A percentile compares a stretch with the other conserved stretches of the same genome.
These are phyloP conservation scores for Hawksworthiomyces lignivorus DNA, from an alignment of 2,329 filamentous ascomycete genomes.

Conservation along the genomic window DNA sequence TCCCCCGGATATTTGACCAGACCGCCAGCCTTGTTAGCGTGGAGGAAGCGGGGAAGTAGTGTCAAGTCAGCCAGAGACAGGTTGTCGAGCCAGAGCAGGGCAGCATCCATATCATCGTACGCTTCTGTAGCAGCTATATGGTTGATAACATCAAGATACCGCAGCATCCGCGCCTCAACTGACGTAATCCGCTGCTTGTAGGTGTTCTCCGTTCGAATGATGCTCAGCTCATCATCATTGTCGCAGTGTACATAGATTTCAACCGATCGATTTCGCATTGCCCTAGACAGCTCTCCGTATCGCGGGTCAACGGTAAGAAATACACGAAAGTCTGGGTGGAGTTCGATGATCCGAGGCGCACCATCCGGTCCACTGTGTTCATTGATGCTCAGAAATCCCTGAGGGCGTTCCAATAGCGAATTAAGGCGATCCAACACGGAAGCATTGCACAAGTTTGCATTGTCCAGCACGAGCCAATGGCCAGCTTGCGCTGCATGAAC, in stretches of 20 bases:
- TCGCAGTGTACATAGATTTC: slow-evolving; percentile 67
- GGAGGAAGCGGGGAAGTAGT: slow-evolving; percentile 24
- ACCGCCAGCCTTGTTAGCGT: not conserved
- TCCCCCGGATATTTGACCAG: not conserved
- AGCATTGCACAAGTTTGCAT: slow-evolving; percentile 92
- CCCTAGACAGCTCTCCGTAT: slow-evolving; percentile 87
- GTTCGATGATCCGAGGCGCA: slow-evolving; percentile 68
- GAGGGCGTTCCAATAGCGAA: slow-evolving; percentile 76
- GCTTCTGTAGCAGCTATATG: slow-evolving; percentile 23
- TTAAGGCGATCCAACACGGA: slow-evolving; percentile 93
- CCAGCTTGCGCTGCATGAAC: slow-evolving; percentile 80
- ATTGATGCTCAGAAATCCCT: slow-evolving; percentile 82
- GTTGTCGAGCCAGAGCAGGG: slow-evolving; percentile 36
- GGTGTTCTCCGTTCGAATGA: slow-evolving; percentile 23
- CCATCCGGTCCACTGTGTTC: slow-evolving; percentile 83
- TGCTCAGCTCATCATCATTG: slow-evolving; percentile 13
- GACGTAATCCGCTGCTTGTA: slow-evolving; percentile 34
- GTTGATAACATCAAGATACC: slow-evolving; percentile 34
- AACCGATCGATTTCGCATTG: slow-evolving; percentile 91
- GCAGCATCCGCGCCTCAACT: slow-evolving; percentile 42
- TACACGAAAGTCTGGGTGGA: slow-evolving; percentile 81
- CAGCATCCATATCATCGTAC: slow-evolving; percentile 22
- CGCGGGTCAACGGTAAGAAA: slow-evolving; percentile 90
- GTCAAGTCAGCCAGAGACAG: slow-evolving; percentile 39
- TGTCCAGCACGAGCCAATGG: slow-evolving; percentile 90